These are phyloP conservation scores for Castanea sativa DNA, from an alignment of 306 rosid genomes.

Conservation along the genomic window DNA sequence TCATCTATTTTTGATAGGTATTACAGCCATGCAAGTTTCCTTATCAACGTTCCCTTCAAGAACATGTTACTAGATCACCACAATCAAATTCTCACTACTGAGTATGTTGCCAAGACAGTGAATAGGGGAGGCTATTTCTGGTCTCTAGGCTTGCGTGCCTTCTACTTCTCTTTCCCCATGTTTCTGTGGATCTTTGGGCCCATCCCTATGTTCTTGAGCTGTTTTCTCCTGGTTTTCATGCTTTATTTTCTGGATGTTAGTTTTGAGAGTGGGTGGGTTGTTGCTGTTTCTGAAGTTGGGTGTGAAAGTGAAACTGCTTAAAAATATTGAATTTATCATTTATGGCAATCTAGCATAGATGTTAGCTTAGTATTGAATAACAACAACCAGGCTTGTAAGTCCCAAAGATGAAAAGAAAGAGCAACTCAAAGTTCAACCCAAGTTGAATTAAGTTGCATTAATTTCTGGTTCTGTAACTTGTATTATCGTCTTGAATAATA, in stretches of 20 bases:
- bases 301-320: background rate
- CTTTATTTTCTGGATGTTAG: slow-evolving; percentile 71
- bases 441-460: slow-evolving; percentile 46
- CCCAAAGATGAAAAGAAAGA: background rate
- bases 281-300: slow-evolving; percentile 32
- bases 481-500: background rate
- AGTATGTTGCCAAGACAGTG: slow-evolving; percentile 66
- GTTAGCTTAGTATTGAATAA: background rate
- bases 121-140: slow-evolving; percentile 81
- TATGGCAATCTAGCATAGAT: background rate
- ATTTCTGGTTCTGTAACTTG: background rate
- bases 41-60: slow-evolving; percentile 75
- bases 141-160: slow-evolving; percentile 83
- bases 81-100: slow-evolving; percentile 46
- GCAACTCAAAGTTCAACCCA: slow-evolving; percentile 31
- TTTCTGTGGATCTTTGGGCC: slow-evolving; percentile 92
- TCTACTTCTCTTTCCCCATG: slow-evolving; percentile 82
- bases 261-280: slow-evolving; percentile 45
- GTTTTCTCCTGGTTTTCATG: slow-evolving; percentile 47
- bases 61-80: slow-evolving; percentile 31
- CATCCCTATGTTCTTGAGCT: slow-evolving; percentile 63
- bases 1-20: slow-evolving; percentile 31
- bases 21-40: slow-evolving; percentile 80
- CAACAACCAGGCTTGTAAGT: background rate
- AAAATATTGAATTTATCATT: background rate